phyloP scores from a whole-genome alignment of 2,329 filamentous ascomycete species.

The Setomelanomma holmii region DNA sequence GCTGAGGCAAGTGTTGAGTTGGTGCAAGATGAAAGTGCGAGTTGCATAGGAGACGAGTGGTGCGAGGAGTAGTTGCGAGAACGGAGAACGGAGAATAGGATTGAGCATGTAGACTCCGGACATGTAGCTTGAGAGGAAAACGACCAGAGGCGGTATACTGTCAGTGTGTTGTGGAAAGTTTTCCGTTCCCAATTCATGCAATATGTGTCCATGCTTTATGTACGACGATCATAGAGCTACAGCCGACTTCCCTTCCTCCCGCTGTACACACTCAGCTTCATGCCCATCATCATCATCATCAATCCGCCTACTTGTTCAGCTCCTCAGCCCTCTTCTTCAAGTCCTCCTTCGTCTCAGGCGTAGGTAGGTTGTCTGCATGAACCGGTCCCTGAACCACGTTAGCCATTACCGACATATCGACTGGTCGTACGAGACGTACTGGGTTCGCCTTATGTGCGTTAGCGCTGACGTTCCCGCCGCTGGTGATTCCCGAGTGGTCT shows the following conservation, averaged over 20 bases:
- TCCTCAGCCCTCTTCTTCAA: conserved; percentile 59
- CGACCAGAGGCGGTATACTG: not conserved
- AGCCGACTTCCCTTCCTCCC: too few relatives aligned
- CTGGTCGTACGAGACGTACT: conserved; percentile 37
- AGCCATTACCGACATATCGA: conserved; percentile 6
- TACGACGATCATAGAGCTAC: too few relatives aligned
- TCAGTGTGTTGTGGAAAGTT: too few relatives aligned
- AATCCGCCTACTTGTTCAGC: conserved; percentile 53
- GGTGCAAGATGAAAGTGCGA: too few relatives aligned
- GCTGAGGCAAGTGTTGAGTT: too few relatives aligned
- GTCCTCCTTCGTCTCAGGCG: conserved; percentile 57
- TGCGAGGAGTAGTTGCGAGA: too few relatives aligned
- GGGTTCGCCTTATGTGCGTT: conserved; percentile 53
- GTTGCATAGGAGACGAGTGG: too few relatives aligned
- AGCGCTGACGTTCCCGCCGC: conserved; percentile 41
- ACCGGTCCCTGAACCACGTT: conserved; percentile 50
- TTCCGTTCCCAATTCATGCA: not conserved
- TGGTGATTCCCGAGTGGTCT: conserved; percentile 39
- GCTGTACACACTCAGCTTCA: not conserved
- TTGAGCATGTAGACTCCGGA: too few relatives aligned
- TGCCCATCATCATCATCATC: not conserved
- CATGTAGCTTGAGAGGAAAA: too few relatives aligned
- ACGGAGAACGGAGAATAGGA: too few relatives aligned
- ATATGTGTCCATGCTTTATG: not conserved
- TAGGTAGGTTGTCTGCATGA: conserved; percentile 53